Evolutionary conservation across 768 basidiomycete genomes (phyloP).

Genomic region (Boletellus emodensis): DNA sequence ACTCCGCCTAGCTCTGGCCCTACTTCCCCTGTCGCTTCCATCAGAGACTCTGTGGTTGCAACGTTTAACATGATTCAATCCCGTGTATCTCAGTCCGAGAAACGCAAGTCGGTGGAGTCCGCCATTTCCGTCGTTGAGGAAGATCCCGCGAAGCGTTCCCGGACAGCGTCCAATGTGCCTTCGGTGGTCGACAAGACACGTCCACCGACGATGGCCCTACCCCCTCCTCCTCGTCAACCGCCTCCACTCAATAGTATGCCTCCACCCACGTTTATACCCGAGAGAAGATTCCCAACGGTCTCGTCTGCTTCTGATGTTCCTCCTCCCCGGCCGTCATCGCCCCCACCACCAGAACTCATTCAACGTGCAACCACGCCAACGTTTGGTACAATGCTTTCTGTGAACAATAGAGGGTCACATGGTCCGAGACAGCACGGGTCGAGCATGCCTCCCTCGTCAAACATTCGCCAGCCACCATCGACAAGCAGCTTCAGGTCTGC

Average conservation of each 20-base stretch:
- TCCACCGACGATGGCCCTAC: constrained; percentile 81
- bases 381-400: constrained; percentile 58
- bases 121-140: constrained; percentile 50
- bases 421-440: constrained; percentile 62
- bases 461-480: constrained; percentile 68
- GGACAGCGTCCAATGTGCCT: constrained; percentile 56
- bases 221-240: constrained; percentile 73
- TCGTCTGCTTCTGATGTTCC: constrained; percentile 54
- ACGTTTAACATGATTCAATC: constrained; percentile 43
- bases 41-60: constrained; percentile 51
- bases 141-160: constrained; percentile 48
- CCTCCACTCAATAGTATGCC: constrained; percentile 70
- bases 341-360: constrained; percentile 88
- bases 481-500: constrained; percentile 82
- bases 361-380: constrained; percentile 88
- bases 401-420: constrained; percentile 47
- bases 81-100: constrained; percentile 53
- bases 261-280: constrained; percentile 75
- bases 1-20: constrained; percentile 34
- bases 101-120: constrained; percentile 72
- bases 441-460: constrained; percentile 68
- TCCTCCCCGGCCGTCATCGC: constrained; percentile 87
- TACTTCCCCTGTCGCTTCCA: constrained; percentile 35
- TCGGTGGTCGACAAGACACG: constrained; percentile 67
- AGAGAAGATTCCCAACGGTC: constrained; percentile 47